A percentile compares a stretch with the other conserved stretches of the same genome.
Conservation (phyloP, 1,284 basidiomycete genomes). For the Phylloporus sp. region DNA sequence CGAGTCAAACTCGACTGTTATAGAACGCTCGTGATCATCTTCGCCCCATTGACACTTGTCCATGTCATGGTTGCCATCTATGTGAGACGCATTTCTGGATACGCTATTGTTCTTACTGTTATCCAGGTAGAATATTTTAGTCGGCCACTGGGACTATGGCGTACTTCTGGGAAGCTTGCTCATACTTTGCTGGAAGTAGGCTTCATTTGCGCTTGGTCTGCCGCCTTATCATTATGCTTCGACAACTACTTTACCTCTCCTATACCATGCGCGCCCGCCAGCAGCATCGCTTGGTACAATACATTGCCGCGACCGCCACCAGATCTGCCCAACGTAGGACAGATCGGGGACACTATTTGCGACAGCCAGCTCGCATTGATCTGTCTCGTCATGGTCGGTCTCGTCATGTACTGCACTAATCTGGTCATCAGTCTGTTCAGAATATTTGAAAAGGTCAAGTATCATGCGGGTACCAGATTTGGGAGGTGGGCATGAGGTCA, state of each 20-base stretch:
- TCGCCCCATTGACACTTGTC: constrained; percentile 81
- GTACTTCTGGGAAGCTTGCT: constrained; percentile 79
- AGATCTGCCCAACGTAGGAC: constrained; percentile 43
- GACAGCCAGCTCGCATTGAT: constrained; percentile 75
- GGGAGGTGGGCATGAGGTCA: constrained; percentile 17
- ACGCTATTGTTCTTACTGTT: constrained; percentile 16
- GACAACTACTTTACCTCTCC: constrained; percentile 92
- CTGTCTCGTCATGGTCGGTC: constrained; percentile 72
- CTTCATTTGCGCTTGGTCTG: constrained; percentile 92
- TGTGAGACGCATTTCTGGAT: constrained; percentile 47
- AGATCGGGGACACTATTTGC: constrained; percentile 61
- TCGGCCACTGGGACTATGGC: constrained; percentile 88
- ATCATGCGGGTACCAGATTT: constrained; percentile 40
- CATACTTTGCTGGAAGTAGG: constrained; percentile 84
- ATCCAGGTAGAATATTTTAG: constrained; percentile 88
- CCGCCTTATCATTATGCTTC: constrained; percentile 85
- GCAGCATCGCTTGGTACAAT: constrained; percentile 73
- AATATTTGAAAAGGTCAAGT: constrained; percentile 88
- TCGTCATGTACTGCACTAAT: constrained; percentile 79
- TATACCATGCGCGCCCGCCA: constrained; percentile 70
- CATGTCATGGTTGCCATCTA: constrained; percentile 88
- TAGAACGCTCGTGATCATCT: constrained; percentile 86
- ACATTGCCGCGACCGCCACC: constrained; percentile 53
- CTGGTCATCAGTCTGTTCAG: constrained; percentile 85
- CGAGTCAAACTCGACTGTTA: constrained; percentile 15